Conservation (phyloP, 2,329 filamentous ascomycete species). For the Xylariaceae sp. region DNA sequence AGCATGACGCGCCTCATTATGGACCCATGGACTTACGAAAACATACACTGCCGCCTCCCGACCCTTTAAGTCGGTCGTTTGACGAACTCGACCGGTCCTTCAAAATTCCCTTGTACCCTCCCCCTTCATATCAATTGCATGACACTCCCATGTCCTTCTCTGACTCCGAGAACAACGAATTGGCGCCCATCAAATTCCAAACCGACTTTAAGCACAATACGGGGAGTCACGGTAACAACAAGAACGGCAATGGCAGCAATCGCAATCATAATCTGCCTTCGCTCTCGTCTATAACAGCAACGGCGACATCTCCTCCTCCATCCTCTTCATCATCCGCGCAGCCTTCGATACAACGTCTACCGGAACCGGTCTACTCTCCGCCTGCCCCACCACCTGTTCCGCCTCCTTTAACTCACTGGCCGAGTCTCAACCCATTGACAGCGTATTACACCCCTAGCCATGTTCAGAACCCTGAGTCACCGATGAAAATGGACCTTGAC, state of each 20-base stretch:
- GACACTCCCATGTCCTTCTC: slow-evolving; percentile 35
- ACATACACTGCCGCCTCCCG: slow-evolving; percentile 23
- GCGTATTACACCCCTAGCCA: slow-evolving; percentile 46
- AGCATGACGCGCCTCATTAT: slow-evolving; percentile 17
- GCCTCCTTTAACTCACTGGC: slow-evolving; percentile 40
- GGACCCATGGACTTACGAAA: slow-evolving; percentile 18
- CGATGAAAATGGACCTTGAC: slow-evolving; percentile 48
- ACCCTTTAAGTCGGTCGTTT: slow-evolving; percentile 18
- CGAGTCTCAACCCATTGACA: slow-evolving; percentile 47
- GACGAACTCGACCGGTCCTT: slow-evolving; percentile 31
- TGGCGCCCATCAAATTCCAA: slow-evolving; percentile 41
- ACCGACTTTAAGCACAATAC: slow-evolving; percentile 27
- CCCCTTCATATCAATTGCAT: slow-evolving; percentile 38
- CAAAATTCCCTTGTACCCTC: slow-evolving; percentile 36
- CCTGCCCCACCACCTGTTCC: slow-evolving; percentile 26
- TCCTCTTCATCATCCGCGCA: slow-evolving; percentile 23
- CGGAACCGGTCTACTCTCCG: slow-evolving; percentile 29
- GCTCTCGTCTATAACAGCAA: slow-evolving; percentile 39
- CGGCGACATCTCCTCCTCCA: slow-evolving; percentile 29
- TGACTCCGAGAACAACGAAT: slow-evolving; percentile 37
- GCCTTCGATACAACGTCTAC: slow-evolving; percentile 24
- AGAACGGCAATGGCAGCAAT: slow-evolving; percentile 8
- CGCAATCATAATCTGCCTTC: slow-evolving; percentile 39
- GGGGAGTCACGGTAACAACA: slow-evolving; percentile 2
- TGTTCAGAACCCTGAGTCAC: slow-evolving; percentile 42